phyloP scores from a whole-genome alignment of 192 early-diverging fungal genomes.

The Coemansia sp. region DNA sequence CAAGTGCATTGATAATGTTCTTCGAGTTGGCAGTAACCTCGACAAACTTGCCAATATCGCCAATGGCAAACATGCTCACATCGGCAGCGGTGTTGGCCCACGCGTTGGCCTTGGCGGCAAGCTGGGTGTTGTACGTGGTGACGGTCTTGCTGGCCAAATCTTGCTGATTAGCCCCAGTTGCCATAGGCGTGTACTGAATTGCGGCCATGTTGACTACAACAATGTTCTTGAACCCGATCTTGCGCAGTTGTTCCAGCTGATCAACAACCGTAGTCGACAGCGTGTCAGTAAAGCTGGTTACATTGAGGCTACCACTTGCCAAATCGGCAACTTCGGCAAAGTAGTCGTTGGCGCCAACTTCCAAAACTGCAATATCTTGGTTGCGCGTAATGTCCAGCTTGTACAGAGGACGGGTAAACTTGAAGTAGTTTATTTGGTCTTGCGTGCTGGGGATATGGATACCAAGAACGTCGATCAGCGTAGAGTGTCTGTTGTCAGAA shows the following conservation, averaged over 20 bases:
- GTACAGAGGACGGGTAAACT: constrained; percentile 24
- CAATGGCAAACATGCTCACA: constrained; percentile 15
- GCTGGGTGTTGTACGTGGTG: constrained; percentile 11
- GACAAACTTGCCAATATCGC: constrained; percentile 24
- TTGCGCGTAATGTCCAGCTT: constrained; percentile 7
- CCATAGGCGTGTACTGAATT: constrained; percentile 39
- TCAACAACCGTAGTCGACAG: constrained; percentile 15
- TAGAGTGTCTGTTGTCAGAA: constrained; percentile 17
- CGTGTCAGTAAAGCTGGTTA: constrained; percentile 15
- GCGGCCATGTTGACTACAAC: constrained; percentile 32
- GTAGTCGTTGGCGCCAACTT: constrained; percentile 37
- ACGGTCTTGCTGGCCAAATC: constrained; percentile 1
- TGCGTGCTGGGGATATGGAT: constrained; percentile 33
- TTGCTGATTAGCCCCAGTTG: background rate
- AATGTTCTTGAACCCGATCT: constrained; percentile 37
- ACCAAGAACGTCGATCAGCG: constrained; percentile 15
- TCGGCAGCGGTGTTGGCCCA: constrained; percentile 15
- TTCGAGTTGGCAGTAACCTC: constrained; percentile 16
- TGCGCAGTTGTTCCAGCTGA: constrained; percentile 32
- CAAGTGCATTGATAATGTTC: constrained; percentile 19
- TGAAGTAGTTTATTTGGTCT: constrained; percentile 43
- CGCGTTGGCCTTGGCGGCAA: constrained; percentile 16
- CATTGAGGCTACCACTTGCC: constrained; percentile 1
- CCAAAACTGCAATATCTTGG: constrained; percentile 27
- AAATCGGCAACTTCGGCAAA: constrained; percentile 19